A percentile compares a stretch with the other conserved stretches of the same genome.
phyloP scores from a whole-genome alignment of 1,284 basidiomycete genomes.

The Rhodotorula glutinis region DNA sequence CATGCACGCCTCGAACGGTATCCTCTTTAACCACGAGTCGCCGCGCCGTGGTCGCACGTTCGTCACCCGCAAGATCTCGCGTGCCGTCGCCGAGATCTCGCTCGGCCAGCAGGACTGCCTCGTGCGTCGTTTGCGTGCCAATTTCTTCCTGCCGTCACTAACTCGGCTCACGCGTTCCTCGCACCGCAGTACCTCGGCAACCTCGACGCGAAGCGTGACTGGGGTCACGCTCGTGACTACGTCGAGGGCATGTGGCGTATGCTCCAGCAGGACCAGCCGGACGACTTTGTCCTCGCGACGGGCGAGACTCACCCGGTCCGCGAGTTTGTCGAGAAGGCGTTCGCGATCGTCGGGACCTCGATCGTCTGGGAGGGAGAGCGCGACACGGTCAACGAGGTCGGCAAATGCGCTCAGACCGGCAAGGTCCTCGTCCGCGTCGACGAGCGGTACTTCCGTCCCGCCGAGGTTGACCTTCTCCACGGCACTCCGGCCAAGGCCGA shows the following conservation, averaged over 20 bases:
- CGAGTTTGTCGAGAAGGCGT: constrained; percentile 82
- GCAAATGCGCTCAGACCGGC: constrained; percentile 63
- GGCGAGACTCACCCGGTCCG: constrained; percentile 87
- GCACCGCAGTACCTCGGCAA: constrained; percentile 79
- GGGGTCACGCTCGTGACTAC: constrained; percentile 67
- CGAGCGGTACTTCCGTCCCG: constrained; percentile 69
- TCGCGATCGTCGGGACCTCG: constrained; percentile 62
- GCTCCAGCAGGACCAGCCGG: constrained; percentile 73
- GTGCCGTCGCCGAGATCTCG: constrained; percentile 82
- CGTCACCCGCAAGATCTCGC: constrained; percentile 85
- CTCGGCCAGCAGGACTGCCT: constrained; percentile 78
- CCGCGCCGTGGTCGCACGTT: constrained; percentile 85
- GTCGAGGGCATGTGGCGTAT: constrained; percentile 82
- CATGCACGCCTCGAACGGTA: constrained; percentile 72
- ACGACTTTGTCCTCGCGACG: constrained; percentile 87
- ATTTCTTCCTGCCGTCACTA: no score
- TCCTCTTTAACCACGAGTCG: constrained; percentile 79
- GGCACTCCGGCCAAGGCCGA: constrained; percentile 84
- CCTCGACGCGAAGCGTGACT: constrained; percentile 83
- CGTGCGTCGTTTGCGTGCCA: no score
- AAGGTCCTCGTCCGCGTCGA: constrained; percentile 75
- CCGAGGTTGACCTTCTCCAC: constrained; percentile 84
- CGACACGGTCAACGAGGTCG: constrained; percentile 63
- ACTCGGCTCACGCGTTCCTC: no score
- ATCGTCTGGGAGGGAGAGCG: constrained; percentile 71